Percentiles rank a stretch among this genome's conserved stretches.
Conservation (phyloP, 2,329 filamentous ascomycete species). For the Trichoderma gracile region DNA sequence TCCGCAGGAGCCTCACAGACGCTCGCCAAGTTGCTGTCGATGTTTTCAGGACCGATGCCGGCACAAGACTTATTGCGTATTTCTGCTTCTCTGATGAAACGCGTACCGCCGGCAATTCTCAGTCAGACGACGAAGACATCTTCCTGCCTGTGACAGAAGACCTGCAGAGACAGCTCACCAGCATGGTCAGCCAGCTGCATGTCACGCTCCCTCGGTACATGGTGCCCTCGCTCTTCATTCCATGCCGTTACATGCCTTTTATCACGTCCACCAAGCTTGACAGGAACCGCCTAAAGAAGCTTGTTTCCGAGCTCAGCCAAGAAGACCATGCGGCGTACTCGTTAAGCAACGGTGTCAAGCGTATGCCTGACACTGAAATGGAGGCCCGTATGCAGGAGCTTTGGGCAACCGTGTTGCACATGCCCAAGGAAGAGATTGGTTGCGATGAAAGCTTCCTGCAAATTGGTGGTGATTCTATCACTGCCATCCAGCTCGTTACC, state of each 20-base stretch:
- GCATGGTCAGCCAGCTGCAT: conserved; percentile 10
- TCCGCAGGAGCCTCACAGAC: neutral
- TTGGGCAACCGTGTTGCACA: conserved; percentile 38
- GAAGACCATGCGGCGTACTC: conserved; percentile 18
- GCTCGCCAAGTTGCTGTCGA: conserved; percentile 23
- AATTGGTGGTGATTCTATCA: conserved; percentile 46
- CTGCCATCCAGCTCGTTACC: conserved; percentile 47
- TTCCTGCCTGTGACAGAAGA: conserved; percentile 25
- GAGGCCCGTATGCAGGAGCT: conserved; percentile 28
- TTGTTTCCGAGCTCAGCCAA: conserved; percentile 6
- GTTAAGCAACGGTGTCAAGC: neutral
- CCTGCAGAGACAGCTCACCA: conserved; percentile 21
- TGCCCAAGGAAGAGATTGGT: conserved; percentile 34
- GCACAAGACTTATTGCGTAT: conserved; percentile 1
- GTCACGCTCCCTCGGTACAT: conserved; percentile 27
- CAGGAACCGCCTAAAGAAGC: conserved; percentile 16
- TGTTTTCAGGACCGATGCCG: neutral
- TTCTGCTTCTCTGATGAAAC: conserved; percentile 17
- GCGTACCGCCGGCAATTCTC: neutral
- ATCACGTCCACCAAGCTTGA: conserved; percentile 28
- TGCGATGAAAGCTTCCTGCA: conserved; percentile 28
- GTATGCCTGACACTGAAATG: conserved; percentile 26
- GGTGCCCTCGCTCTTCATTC: conserved; percentile 29
- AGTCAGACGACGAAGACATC: conserved; percentile 5
- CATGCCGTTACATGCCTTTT: conserved; percentile 28